phyloP scores from a whole-genome alignment of 306 rosid genomes.

The Arachis stenosperma region DNA sequence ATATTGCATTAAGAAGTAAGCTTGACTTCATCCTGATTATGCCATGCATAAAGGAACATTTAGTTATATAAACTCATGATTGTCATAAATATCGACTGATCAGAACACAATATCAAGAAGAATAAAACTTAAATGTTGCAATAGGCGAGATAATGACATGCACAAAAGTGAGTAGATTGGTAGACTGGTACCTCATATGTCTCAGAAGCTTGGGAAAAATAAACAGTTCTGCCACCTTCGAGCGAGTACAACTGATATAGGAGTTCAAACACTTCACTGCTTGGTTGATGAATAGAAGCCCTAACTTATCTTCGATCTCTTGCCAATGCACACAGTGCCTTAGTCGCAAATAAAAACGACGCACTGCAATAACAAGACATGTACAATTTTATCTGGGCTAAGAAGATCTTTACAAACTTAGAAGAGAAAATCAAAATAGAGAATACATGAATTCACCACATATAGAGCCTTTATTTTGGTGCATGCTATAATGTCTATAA shows the following conservation, averaged over 20 bases:
- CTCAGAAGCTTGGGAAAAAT: constrained; percentile 86
- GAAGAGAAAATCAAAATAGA: too few species aligned
- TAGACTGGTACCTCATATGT: constrained; percentile 72
- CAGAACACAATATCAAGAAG: background rate
- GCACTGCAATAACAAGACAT: constrained; percentile 61
- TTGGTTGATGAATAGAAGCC: constrained; percentile 96
- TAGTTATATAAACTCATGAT: too few species aligned
- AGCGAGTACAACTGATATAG: constrained; percentile 89
- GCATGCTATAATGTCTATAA: too few species aligned
- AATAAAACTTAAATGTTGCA: constrained; percentile 1
- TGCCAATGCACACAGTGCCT: constrained; percentile 81
- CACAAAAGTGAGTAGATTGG: background rate
- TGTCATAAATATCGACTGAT: constrained; percentile 1
- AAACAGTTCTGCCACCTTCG: constrained; percentile 90
- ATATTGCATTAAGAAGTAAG: constrained; percentile 85
- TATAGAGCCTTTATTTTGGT: too few species aligned
- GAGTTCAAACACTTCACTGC: constrained; percentile 97
- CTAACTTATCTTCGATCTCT: constrained; percentile 91
- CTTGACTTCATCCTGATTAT: constrained; percentile 84
- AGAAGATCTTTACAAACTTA: too few species aligned
- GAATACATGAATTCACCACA: too few species aligned
- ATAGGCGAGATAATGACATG: background rate
- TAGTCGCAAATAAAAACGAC: constrained; percentile 93
- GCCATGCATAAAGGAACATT: constrained; percentile 49
- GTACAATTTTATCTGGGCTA: too few species aligned